These are phyloP conservation scores for Paraphysoderma sedebokerense DNA, from an alignment of 371 early-diverging fungal genomes.

Conservation along the genomic window DNA sequence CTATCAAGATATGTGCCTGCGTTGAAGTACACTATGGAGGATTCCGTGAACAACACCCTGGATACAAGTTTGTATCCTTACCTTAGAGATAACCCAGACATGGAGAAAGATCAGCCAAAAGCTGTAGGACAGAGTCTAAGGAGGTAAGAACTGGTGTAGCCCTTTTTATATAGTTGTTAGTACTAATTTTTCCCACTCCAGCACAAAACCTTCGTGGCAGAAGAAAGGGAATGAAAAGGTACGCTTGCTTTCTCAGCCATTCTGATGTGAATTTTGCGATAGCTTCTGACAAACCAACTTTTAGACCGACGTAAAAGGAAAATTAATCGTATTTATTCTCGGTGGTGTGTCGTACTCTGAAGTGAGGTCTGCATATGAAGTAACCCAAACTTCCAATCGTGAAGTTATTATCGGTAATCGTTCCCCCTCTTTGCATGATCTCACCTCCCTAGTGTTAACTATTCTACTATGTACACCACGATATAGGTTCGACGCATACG, in stretches of 20 bases:
- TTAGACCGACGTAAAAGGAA: constrained; percentile 9
- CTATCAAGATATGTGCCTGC: constrained; percentile 51
- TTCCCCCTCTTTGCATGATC: constrained; percentile 4
- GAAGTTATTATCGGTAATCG: constrained; percentile 64
- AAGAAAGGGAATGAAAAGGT: constrained; percentile 21
- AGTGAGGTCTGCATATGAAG: constrained; percentile 67
- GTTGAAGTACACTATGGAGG: constrained; percentile 34
- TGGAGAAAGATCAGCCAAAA: constrained; percentile 13
- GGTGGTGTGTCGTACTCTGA: constrained; percentile 90
- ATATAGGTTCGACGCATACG: constrained; percentile 53
- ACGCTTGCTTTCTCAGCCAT: constrained; percentile 7
- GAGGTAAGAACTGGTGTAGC: no score
- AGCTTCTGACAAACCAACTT: constrained; percentile 9
- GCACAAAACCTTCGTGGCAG: constrained; percentile 34
- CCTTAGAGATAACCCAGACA: constrained; percentile 17
- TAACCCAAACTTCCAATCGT: constrained; percentile 42
- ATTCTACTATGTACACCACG: constrained; percentile 2
- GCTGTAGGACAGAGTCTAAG: constrained; percentile 20
- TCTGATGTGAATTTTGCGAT: constrained; percentile 6
- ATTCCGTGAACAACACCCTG: constrained; percentile 26
- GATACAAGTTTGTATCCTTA: constrained; percentile 39
- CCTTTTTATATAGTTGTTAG: no score
- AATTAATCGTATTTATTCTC: constrained; percentile 66
- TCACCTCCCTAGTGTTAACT: not conserved
- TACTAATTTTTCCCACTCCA: constrained; percentile 13